These are phyloP conservation scores for Pseudozyma pruni DNA, from an alignment of 1,284 basidiomycete genomes.

Conservation along the genomic window DNA sequence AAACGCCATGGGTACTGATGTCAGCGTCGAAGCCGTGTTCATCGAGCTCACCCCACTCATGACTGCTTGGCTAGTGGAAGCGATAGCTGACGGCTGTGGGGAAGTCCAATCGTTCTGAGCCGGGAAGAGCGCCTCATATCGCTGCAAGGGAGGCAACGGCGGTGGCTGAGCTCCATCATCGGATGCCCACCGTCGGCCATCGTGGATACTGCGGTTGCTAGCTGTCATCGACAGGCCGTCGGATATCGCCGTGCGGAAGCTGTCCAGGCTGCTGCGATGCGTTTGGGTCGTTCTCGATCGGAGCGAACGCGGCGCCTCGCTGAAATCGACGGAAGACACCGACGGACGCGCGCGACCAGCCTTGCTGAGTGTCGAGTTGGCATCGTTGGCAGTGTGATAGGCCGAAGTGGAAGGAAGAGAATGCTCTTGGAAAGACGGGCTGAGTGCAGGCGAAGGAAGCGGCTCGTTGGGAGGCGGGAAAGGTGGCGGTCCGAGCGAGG, in stretches of 20 bases:
- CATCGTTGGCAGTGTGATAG: constrained; percentile 24
- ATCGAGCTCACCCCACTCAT: constrained; percentile 2
- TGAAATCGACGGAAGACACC: constrained; percentile 33
- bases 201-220: constrained; percentile 18
- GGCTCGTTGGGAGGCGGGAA: constrained; percentile 49
- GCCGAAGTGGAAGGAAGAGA: constrained; percentile 24
- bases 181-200: constrained; percentile 6
- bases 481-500: constrained; percentile 36
- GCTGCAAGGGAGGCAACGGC: constrained; percentile 28
- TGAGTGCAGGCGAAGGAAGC: constrained; percentile 35
- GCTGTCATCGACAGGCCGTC: constrained; percentile 22
- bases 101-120: constrained; percentile 14
- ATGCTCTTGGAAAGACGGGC: constrained; percentile 29
- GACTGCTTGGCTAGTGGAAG: too few species aligned
- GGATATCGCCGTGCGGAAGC: constrained; percentile 41
- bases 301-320: constrained; percentile 21
- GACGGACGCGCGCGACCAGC: constrained; percentile 16
- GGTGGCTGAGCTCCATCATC: constrained; percentile 15
- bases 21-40: constrained; percentile 16
- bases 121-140: constrained; percentile 37
- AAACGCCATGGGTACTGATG: constrained; percentile 23
- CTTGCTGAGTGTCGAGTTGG: constrained; percentile 10
- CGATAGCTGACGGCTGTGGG: not conserved
- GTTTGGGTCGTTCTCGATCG: constrained; percentile 24
- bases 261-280: constrained; percentile 32